Evolutionary conservation across 139 green algal genomes (phyloP), one percentile per base, ranked within the genome.

Genomic region (Astrephomene gubernaculifera): DNA sequence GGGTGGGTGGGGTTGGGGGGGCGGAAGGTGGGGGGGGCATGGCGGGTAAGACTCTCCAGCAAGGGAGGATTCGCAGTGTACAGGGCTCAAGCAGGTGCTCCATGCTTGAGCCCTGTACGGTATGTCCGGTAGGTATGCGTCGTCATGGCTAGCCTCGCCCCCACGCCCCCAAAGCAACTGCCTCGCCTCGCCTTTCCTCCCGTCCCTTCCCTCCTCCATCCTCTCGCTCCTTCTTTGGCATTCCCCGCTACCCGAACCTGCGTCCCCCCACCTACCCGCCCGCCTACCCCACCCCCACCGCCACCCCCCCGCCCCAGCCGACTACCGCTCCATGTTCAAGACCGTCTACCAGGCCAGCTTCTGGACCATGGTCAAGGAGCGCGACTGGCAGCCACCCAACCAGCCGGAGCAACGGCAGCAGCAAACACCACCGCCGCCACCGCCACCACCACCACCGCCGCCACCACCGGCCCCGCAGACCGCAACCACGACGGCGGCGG

Each of bases 321-420:
- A 94, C 70, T 43, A 63, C 19, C 60, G 74, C 29, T 90, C 88
- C 79, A 94, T 94, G 91, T 90, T 85, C 80, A 85, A 88, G 68
- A 94, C 91, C 0, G 79, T 89, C 31, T 94, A 94, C 86, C 75
- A 91, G 60, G 90, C 90, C 24, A 54, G 68, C 1, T 94, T 90
- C 65, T 87, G 82, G 82, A 90, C 80, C 24, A 90, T 90, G 87
- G 69, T 81, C 33, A 88, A 88, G 68, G 81, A 90, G 63, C 43
- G 82, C 21, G 78, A 84, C 1, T 84, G 43, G 43, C 43, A 65
- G 19, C 78, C 78, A 33, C 39, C 22, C n/a, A n/a, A n/a, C n/a
- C n/a, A n/a, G n/a, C n/a, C n/a, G n/a, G n/a, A n/a, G 35, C 57
- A 65, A 36, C 36, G 17, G 36, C 67, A 5, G 67, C 10, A 2